These are phyloP conservation scores for Sabuloglossum arenarium DNA, from an alignment of 495 filamentous ascomycete species.

Conservation along the genomic window DNA sequence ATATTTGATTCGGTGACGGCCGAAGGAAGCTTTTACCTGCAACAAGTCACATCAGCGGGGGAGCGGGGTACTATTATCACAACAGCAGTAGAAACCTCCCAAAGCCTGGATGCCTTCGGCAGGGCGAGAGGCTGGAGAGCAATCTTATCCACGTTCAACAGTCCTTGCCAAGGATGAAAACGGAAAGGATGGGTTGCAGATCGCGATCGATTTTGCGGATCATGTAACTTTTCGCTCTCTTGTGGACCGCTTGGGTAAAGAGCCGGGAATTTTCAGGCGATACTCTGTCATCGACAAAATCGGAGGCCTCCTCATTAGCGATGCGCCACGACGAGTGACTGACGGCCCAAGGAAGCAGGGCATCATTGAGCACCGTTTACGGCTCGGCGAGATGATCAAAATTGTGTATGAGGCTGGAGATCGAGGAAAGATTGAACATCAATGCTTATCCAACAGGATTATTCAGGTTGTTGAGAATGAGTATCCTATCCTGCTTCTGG, in stretches of 20 bases:
- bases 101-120: background rate
- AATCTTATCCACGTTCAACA: background rate
- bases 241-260: background rate
- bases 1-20: background rate
- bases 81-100: background rate
- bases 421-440: background rate
- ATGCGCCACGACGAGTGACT: background rate
- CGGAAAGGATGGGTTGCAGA: background rate
- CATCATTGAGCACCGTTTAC: background rate
- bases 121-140: background rate
- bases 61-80: background rate
- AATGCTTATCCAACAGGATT: background rate
- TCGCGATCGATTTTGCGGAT: background rate
- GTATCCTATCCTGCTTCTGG: background rate
- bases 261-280: background rate
- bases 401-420: background rate
- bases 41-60: background rate
- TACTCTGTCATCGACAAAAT: background rate
- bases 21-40: background rate
- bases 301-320: background rate
- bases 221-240: background rate
- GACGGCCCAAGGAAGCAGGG: background rate
- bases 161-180: background rate
- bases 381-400: background rate
- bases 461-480: background rate